These are phyloP conservation scores for Penicillium flavigenum DNA, from an alignment of 495 filamentous ascomycete genomes.

Conservation along the genomic window DNA sequence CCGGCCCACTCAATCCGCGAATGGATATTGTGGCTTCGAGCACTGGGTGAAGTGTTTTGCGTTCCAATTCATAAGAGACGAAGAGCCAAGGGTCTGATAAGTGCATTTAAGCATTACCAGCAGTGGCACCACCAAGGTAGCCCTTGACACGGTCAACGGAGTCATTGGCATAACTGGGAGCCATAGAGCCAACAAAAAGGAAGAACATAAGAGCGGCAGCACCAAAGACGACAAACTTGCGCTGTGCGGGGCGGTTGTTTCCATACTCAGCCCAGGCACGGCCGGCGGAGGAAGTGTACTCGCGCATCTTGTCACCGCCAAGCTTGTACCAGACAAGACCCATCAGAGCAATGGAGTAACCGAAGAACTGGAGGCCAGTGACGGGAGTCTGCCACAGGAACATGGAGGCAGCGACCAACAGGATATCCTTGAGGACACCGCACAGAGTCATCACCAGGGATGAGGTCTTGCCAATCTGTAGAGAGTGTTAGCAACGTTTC, in stretches of 20 bases:
- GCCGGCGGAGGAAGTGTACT: slow-evolving; percentile 65
- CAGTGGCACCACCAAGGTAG: slow-evolving; percentile 43
- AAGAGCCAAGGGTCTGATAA: not conserved
- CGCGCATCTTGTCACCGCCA: slow-evolving; percentile 79
- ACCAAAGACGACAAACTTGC: slow-evolving; percentile 71
- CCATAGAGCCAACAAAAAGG: slow-evolving; percentile 64
- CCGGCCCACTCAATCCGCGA: not conserved
- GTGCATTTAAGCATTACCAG: slow-evolving; percentile 37
- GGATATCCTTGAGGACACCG: slow-evolving; percentile 97
- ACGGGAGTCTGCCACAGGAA: slow-evolving; percentile 84
- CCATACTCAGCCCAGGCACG: slow-evolving; percentile 87
- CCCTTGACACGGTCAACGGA: slow-evolving; percentile 42
- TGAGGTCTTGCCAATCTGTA: slow-evolving; percentile 93
- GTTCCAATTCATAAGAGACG: slow-evolving; percentile 4
- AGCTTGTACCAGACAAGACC: slow-evolving; percentile 96
- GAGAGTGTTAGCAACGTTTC: slow-evolving; percentile 9
- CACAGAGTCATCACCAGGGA: slow-evolving; percentile 95
- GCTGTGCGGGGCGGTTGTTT: slow-evolving; percentile 64
- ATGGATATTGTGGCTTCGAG: not conserved
- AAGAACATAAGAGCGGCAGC: slow-evolving; percentile 62
- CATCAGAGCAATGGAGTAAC: slow-evolving; percentile 82
- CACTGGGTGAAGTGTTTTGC: not conserved
- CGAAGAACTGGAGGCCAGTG: slow-evolving; percentile 77
- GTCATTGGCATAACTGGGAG: slow-evolving; percentile 46
- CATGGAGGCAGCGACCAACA: slow-evolving; percentile 88